These are phyloP conservation scores for Mycena leptocephala DNA, from an alignment of 768 basidiomycete genomes.

Conservation along the genomic window DNA sequence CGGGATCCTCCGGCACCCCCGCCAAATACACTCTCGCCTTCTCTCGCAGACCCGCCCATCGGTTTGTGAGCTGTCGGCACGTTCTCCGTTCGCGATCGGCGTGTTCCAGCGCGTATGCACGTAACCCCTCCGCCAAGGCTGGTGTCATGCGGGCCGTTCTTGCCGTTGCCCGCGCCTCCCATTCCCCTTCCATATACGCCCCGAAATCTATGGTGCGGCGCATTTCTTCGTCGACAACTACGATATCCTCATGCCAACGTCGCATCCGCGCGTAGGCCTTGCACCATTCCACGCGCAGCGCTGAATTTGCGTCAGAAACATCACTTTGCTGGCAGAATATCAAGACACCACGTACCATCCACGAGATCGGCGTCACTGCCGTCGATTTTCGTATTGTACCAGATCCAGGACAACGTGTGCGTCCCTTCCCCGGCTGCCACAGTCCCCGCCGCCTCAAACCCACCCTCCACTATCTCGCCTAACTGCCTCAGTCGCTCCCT, in stretches of 20 bases:
- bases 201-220: no score
- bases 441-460: neutral
- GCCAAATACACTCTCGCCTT: neutral
- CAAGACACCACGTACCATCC: no score
- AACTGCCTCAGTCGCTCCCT: neutral
- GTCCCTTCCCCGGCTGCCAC: neutral
- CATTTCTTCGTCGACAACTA: neutral
- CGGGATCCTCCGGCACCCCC: neutral
- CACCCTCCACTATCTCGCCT: neutral
- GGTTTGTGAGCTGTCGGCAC: neutral
- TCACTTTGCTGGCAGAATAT: no score
- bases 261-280: neutral
- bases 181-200: no score
- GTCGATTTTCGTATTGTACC: no score
- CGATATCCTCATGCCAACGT: neutral
- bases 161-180: neutral
- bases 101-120: neutral
- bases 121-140: neutral
- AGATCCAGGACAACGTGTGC: no score
- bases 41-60: neutral
- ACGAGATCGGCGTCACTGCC: no score
- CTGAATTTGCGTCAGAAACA: no score
- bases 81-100: neutral
- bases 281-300: neutral
- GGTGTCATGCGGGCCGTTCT: neutral